Base-by-base conservation (phyloP, 2,329 filamentous ascomycete genomes). In the Xylaria sp. region DNA sequence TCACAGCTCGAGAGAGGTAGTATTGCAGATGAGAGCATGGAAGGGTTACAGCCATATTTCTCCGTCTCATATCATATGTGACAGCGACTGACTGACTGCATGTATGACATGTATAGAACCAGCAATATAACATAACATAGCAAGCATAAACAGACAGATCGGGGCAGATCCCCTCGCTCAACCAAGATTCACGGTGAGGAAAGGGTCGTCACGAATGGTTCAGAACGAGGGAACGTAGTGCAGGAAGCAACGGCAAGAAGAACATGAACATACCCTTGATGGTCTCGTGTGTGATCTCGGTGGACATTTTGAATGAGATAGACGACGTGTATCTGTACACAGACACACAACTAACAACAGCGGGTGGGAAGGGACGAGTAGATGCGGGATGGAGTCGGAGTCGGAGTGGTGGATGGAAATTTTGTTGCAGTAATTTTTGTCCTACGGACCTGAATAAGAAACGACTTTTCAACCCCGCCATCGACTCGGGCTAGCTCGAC, bases 261-360 rank as follows among this genome's bases (percentile, higher is more conserved):
- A 10, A 42, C 9, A 42, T n/a, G 16, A 58, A 78, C 79, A 63
- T 77, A 83, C 81, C 81, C 75, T 83, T 76, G 75, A 84, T 84
- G 71, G 81, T 84, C 69, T 74, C 73, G 76, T 84, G 82, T 60
- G 76, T 76, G 69, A 83, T 81, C 67, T 83, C 81, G 66, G 57
- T 66, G 53, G 76, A 76, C 80, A 82, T 83, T 67, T 73, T 76
- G 13, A 55, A 55, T 2, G 58, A 10, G 19, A 19, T 18, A 35
- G 37, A 30, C 3, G 57, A 52, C 9, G 39, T 30, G 39, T 52
- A 57, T 52, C 54, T 13, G 52, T 18, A 18, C 50, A 35, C 35
- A 55, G 10, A 35, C 4, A 35, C 23, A 35, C 23, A 30, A 51
- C 51, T 16, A 47, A 37, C 47, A 47, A 37, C 47, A 55, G 39